Evolutionary conservation across 192 early-diverging fungal species (phyloP), one percentile per base, ranked within the genome.

Genomic region (Rhizophagus sp.): DNA sequence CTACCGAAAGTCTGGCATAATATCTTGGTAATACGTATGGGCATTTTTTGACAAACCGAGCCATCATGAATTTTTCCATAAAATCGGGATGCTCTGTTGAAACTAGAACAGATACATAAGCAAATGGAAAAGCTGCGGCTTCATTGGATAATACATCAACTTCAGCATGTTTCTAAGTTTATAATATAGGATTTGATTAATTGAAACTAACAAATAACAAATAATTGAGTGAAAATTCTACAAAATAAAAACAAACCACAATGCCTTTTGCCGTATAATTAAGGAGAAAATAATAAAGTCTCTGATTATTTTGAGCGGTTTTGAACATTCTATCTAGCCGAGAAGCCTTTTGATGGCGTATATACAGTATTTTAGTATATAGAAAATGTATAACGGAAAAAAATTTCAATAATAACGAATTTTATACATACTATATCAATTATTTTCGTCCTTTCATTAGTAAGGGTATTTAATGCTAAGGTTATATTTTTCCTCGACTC

Each of bases 21-120:
- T 92, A 96, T 24, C 83, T 82, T 3, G 95, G 95, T 12, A 92
- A 86, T 9, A 94, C 78, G 75, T 91, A 95, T 3, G 88, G 88
- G 73, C 94, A 95, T 34, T 90, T 85, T 75, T 93, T 95, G 47
- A 86, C 78, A 19, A 96, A 69, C 17, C 93, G 84, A 25, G 90
- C 90, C 33, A 95, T 83, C 17, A 95, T 68, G 15, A 93, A 87
- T 2, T 87, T 84, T 3, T 86, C 84, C 10, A 88, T 73, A 25
- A 95, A 91, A 22, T 85, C 84, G 11, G 88, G 83, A 78, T 94
- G 90, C 13, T 84, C 81, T 0, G 82, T 81, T 68, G 84, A 89
- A 3, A 96, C 64, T 70, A 93, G 66, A 22, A 93, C 87, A 27
- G 85, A 83, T 2, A 94, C 84, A 64, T 90, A 82, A 8, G 91